Evolutionary conservation across 306 rosid species (phyloP), one percentile per base, ranked within the genome.

Genomic region (Trichosanthes cucumerina): DNA sequence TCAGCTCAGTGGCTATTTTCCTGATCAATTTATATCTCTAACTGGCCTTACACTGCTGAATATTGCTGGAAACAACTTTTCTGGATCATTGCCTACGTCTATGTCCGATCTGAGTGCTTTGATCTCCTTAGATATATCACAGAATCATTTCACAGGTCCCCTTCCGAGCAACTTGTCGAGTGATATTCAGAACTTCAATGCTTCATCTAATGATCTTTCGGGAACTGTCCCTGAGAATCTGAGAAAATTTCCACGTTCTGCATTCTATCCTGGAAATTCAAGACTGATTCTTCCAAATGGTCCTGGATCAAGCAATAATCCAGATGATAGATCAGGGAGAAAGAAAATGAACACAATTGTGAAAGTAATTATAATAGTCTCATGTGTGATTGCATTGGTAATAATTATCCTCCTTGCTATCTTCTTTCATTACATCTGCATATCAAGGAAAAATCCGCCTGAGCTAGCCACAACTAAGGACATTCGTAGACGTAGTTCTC

Each of bases 41-140:
- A 80, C 84, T 68, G 83, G 82, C 77, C 89, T 96, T 80, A 86
- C 75, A 86, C 75, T 84, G 80, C 97, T 96, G 66, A 81, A 84
- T 74, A 91, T 96, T 78, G 98, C 96, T 34, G 91, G 94, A 82
- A 96, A 96, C 77, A 96, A 89, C 77, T 88, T 96, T 58, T 91
- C 90, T 46, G 99, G 98, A 63, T 96, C 98, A 78, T 91, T 96
- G 77, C 99, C 99, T 41, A 91, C 94, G 36, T 85, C 96, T 38
- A 82, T 91, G 80, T 82, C 92, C 18, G 90, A 77, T 75, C 77
- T 96, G 87, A 90, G 86, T 78, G 80, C 89, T 14, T 79, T 96
- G 39, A 85, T 54, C 78, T 78, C 88, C 8, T 75, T 96, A 41
- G 98, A 96, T 84, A 82, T 96, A 73, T 91, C 99, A 0, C 86